Base-by-base conservation (phyloP, 176 grass and related monocot species). In the Avena insularis region DNA sequence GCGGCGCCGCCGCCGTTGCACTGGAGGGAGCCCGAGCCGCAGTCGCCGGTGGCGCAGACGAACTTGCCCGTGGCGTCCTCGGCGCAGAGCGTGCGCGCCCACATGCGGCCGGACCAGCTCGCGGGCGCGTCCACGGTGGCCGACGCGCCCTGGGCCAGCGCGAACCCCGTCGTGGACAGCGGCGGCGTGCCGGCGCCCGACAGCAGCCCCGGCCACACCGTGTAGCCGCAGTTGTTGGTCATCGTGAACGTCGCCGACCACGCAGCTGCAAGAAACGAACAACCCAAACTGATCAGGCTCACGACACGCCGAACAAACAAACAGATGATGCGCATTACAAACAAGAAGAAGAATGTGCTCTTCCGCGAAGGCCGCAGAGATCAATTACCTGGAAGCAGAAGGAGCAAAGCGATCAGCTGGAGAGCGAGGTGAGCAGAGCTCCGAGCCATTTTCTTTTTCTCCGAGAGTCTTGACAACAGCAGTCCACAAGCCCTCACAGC, bases 121-220 rank as follows among this genome's bases (percentile, higher is more conserved):
- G 82, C 76, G 0, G 96, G 96, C 4, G 78, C 92, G 16, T 60
- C 65, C 29, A 98, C 61, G 21, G 76, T 83, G 45, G 84, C 72
- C 20, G 88, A 91, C 79, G 91, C 89, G 70, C 96, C 90, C 17
- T 85, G 90, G 62, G 84, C 66, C 35, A 98, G 90, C 9, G 85
- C 82, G 71, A 96, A 96, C 25, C 96, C 96, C 1, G 96, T 98
- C 49, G 92, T 91, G 9, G 69, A 20, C 4, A 98, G 92, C 48
- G 90, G 62, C 0, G 92, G 84, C 16, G 92, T 94, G 64, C 96
- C 96, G 3, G 93, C 96, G 19, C 92, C 85, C 0, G 96, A 98
- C 10, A 98, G 94, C 68, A 94, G 36, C 2, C 96, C 96, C 21
- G 96, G 96, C 96, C 96, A 98, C 43, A 98, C 93, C 63, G 96